phyloP scores from a whole-genome alignment of 768 basidiomycete genomes.

The Boletus vinaceobasis region DNA sequence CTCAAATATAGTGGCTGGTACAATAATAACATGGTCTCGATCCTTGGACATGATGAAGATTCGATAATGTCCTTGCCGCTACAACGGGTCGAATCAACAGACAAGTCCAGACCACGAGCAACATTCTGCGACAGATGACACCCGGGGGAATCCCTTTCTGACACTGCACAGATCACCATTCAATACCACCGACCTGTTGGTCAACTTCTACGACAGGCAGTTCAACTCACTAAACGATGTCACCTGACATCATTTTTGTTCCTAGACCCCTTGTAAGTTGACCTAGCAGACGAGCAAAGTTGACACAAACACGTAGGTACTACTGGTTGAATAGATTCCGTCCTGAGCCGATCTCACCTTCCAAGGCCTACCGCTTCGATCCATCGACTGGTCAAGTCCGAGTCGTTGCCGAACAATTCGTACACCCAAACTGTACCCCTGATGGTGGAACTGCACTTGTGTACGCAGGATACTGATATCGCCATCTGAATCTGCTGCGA shows the following conservation, averaged over 20 bases:
- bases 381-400: conserved; percentile 37
- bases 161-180: conserved; percentile 20
- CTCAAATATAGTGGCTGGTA: conserved; percentile 62
- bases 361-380: background rate
- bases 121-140: background rate
- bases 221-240: background rate
- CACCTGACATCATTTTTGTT: background rate
- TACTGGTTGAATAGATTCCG: conserved; percentile 67
- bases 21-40: conserved; percentile 60
- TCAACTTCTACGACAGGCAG: background rate
- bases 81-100: conserved; percentile 42
- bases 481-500: background rate
- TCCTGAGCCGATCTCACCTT: conserved; percentile 41
- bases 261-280: background rate
- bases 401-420: conserved; percentile 28
- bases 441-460: background rate
- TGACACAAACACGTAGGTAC: conserved; percentile 41
- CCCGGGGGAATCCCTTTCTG: background rate
- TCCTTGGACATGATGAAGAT: conserved; percentile 58
- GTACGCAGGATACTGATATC: background rate
- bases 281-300: background rate
- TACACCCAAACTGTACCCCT: background rate
- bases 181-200: background rate
- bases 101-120: conserved; percentile 42
- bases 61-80: conserved; percentile 43